These are phyloP conservation scores for Lasiosphaeria ovina DNA, from an alignment of 495 filamentous ascomycete species.

Conservation along the genomic window DNA sequence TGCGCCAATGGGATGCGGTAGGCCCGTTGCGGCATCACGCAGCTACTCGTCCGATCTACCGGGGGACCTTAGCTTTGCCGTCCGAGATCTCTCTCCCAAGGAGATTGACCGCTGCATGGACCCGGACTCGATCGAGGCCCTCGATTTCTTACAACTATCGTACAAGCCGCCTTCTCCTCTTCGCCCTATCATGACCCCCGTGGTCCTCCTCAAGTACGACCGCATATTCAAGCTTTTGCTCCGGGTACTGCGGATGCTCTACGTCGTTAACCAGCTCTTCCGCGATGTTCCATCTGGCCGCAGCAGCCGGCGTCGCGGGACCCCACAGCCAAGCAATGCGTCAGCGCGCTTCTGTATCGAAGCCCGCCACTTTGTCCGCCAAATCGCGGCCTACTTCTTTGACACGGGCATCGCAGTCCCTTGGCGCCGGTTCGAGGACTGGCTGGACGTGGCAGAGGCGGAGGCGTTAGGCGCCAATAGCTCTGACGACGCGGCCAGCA, in stretches of 20 bases:
- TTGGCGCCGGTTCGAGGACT: conserved; percentile 67
- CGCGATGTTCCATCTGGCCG: conserved; percentile 41
- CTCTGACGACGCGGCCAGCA: conserved; percentile 6
- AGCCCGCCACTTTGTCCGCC: conserved; percentile 71
- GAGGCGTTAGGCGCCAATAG: conserved; percentile 38
- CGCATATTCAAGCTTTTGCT: conserved; percentile 75
- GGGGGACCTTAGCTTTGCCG: conserved; percentile 79
- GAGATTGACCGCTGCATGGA: conserved; percentile 80
- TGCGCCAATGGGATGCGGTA: background rate
- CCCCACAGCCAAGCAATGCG: conserved; percentile 33
- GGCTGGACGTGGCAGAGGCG: conserved; percentile 61
- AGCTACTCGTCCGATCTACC: conserved; percentile 58
- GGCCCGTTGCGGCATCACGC: conserved; percentile 12
- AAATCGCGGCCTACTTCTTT: conserved; percentile 70
- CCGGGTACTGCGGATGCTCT: conserved; percentile 74
- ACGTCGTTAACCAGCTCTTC: conserved; percentile 66
- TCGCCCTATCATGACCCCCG: conserved; percentile 66
- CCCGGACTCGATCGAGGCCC: conserved; percentile 73
- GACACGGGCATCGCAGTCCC: conserved; percentile 67
- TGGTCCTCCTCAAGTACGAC: conserved; percentile 75
- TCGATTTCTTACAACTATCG: conserved; percentile 86
- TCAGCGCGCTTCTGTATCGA: conserved; percentile 68
- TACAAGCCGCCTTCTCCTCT: conserved; percentile 78
- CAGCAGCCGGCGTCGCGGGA: conserved; percentile 15
- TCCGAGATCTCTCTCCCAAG: conserved; percentile 72